Conservation (phyloP, 1,284 basidiomycete species). For the Cryptococcus sp. region DNA sequence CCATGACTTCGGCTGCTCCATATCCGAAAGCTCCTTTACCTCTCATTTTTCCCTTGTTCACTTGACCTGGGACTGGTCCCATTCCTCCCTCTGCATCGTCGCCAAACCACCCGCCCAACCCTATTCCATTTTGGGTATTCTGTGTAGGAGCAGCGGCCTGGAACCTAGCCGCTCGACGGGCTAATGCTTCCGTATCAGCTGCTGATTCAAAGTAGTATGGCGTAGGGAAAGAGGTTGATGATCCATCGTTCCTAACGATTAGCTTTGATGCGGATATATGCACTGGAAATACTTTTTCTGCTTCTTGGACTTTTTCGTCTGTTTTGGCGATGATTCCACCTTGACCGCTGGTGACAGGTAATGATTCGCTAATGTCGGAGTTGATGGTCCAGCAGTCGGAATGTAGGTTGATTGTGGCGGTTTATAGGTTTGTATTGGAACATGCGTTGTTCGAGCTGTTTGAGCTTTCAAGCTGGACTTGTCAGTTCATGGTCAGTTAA, state of each 20-base stretch:
- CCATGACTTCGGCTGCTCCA: slow-evolving; percentile 28
- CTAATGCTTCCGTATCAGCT: slow-evolving; percentile 38
- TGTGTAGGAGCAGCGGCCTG: slow-evolving; percentile 12
- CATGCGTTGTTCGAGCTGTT: slow-evolving; percentile 25
- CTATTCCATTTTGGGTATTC: slow-evolving; percentile 4
- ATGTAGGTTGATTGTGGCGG: slow-evolving; percentile 4
- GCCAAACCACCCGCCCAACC: slow-evolving; percentile 23
- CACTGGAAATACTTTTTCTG: slow-evolving; percentile 26
- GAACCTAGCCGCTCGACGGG: slow-evolving; percentile 37
- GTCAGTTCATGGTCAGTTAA: not conserved
- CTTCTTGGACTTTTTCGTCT: slow-evolving; percentile 36
- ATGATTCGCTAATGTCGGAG: slow-evolving; percentile 2
- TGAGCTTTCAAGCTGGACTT: slow-evolving; percentile 33
- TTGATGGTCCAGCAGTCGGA: not conserved
- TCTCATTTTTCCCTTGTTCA: slow-evolving; percentile 37
- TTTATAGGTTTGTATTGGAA: slow-evolving; percentile 10
- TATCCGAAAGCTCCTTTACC: slow-evolving; percentile 35
- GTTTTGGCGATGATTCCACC: not conserved
- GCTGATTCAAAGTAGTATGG: slow-evolving; percentile 27
- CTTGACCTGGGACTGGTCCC: slow-evolving; percentile 24
- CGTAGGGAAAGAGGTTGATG: slow-evolving; percentile 21
- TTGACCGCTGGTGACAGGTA: slow-evolving; percentile 1
- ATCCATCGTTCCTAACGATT: slow-evolving; percentile 15
- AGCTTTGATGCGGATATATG: not conserved
- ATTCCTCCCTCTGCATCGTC: slow-evolving; percentile 16